phyloP scores from a whole-genome alignment of 192 early-diverging fungal species.

The Podila epigama region DNA sequence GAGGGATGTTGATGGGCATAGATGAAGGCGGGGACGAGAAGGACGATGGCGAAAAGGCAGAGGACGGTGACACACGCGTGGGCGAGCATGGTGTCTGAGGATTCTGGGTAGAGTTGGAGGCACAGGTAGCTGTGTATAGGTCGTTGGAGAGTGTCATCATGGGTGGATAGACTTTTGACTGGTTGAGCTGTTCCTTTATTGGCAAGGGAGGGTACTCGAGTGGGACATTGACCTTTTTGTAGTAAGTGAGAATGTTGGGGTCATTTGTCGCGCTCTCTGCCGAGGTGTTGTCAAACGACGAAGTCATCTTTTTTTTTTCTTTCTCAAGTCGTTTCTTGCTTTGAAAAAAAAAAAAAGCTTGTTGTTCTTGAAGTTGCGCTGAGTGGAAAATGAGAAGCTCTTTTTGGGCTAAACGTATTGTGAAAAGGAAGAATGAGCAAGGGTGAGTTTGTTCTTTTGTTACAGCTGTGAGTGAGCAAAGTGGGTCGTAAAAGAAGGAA shows the following conservation, averaged over 20 bases:
- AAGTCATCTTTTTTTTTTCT: too few relatives aligned
- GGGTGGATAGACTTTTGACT: slow-evolving; percentile 37
- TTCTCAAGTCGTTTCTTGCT: too few relatives aligned
- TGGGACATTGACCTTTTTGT: slow-evolving; percentile 32
- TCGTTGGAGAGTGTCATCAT: slow-evolving; percentile 42
- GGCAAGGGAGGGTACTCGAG: slow-evolving; percentile 33
- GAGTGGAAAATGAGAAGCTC: not conserved
- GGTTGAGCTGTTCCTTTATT: slow-evolving; percentile 15
- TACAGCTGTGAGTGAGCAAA: too few relatives aligned
- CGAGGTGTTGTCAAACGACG: not conserved
- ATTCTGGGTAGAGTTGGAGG: not conserved
- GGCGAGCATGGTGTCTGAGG: not conserved
- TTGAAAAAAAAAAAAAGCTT: too few relatives aligned
- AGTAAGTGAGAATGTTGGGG: slow-evolving; percentile 2
- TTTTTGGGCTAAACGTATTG: not conserved
- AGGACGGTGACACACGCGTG: not conserved
- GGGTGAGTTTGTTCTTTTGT: too few relatives aligned
- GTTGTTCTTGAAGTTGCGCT: not conserved
- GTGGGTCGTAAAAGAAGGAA: slow-evolving; percentile 3
- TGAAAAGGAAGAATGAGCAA: not conserved
- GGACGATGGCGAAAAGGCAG: not conserved
- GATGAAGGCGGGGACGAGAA: slow-evolving; percentile 4
- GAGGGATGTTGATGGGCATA: slow-evolving; percentile 27
- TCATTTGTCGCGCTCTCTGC: not conserved
- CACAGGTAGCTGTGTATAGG: slow-evolving; percentile 8